These are phyloP conservation scores for Rhodamnia argentea DNA, from an alignment of 345 rosid genomes.

Conservation along the genomic window DNA sequence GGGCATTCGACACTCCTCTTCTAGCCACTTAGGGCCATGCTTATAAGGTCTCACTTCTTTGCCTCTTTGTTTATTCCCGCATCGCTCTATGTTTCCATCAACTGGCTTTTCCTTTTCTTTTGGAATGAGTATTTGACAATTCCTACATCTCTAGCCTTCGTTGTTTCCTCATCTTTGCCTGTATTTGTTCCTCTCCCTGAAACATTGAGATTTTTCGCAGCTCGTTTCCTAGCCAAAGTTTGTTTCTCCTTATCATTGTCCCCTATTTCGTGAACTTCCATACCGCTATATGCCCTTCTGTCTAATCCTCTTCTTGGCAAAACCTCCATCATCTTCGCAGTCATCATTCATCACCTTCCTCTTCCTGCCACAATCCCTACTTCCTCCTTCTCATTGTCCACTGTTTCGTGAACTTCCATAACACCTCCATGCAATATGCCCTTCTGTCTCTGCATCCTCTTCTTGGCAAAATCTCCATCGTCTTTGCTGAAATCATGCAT, in stretches of 20 bases:
- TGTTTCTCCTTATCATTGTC: no score
- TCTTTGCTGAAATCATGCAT: background rate
- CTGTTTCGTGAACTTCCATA: background rate
- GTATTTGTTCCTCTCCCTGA: background rate
- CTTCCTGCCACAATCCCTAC: no score
- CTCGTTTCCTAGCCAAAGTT: background rate
- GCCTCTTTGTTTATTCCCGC: no score
- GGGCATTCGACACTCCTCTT: constrained; percentile 10
- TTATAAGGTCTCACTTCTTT: background rate
- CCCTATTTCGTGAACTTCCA: no score
- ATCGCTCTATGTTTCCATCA: no score
- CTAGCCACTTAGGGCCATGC: background rate
- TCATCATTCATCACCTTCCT: no score
- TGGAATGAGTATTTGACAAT: background rate
- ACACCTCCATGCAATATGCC: background rate
- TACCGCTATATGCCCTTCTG: no score
- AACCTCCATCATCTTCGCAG: no score
- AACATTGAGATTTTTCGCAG: background rate
- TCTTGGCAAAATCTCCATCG: background rate
- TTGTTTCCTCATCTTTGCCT: background rate
- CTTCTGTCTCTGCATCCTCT: background rate
- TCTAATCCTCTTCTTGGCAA: no score
- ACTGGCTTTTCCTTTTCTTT: no score
- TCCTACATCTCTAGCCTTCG: background rate
- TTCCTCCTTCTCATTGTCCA: background rate